Conservation (phyloP, 1,284 basidiomycete genomes). For the Irpex sp. region DNA sequence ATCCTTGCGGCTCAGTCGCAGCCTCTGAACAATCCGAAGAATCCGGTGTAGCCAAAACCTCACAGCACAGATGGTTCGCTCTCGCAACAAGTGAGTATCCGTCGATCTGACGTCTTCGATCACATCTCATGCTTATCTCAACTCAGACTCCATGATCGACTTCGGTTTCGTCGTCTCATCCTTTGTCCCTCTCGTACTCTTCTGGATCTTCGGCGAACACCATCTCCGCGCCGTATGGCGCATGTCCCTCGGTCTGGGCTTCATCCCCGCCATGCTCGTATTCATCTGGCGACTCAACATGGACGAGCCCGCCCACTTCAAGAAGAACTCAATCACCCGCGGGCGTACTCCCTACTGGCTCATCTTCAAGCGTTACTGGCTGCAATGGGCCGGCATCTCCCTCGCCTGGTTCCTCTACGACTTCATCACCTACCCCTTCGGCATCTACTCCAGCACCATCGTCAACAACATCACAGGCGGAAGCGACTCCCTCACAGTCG, state of each 20-base stretch:
- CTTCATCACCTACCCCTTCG: conserved; percentile 77
- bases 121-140: neutral
- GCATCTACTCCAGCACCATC: conserved; percentile 82
- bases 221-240: conserved; percentile 89
- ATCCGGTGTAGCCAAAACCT: conserved; percentile 67
- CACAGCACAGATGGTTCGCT: conserved; percentile 85
- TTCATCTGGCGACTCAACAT: conserved; percentile 87
- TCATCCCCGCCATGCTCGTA: conserved; percentile 77
- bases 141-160: conserved; percentile 82
- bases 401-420: conserved; percentile 86
- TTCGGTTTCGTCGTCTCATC: conserved; percentile 81
- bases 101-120: neutral
- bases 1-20: conserved; percentile 90
- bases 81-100: conserved; percentile 73
- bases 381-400: conserved; percentile 64
- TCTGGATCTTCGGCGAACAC: conserved; percentile 82
- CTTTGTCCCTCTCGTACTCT: conserved; percentile 82
- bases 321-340: conserved; percentile 73
- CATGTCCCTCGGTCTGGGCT: conserved; percentile 83
- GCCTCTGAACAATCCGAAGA: conserved; percentile 90
- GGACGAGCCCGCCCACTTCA: conserved; percentile 74
- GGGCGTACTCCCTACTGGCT: conserved; percentile 76
- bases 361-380: conserved; percentile 80
- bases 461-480: conserved; percentile 63
- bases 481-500: conserved; percentile 44